Conservation (phyloP, 306 rosid species). For the Sicyos baderoa region DNA sequence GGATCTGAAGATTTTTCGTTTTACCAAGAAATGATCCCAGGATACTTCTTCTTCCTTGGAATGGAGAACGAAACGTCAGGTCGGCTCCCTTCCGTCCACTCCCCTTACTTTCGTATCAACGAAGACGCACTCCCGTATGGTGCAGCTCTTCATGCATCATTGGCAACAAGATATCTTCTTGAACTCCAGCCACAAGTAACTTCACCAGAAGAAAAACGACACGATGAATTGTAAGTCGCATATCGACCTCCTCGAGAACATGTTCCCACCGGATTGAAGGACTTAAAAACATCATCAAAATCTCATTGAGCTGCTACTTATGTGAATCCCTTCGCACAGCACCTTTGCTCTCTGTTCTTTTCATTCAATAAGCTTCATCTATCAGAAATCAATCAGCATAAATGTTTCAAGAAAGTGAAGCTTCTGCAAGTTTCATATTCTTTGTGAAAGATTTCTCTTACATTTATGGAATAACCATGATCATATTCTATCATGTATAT, state of each 20-base stretch:
- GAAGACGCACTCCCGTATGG: constrained; percentile 72
- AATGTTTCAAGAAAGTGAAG: constrained; percentile 11
- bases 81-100: constrained; percentile 31
- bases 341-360: constrained; percentile 6
- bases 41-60: constrained; percentile 56
- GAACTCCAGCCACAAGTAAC: constrained; percentile 28
- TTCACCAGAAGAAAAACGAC: constrained; percentile 21
- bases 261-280: neutral
- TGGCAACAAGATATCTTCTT: constrained; percentile 53
- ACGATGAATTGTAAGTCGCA: constrained; percentile 43
- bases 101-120: constrained; percentile 49
- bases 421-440: neutral
- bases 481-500: neutral
- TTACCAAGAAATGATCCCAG: constrained; percentile 76
- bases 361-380: constrained; percentile 12
- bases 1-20: constrained; percentile 74
- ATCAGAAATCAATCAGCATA: neutral
- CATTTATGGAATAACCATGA: constrained; percentile 11
- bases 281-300: neutral
- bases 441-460: constrained; percentile 5
- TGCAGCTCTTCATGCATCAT: constrained; percentile 84
- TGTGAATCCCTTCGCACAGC: neutral
- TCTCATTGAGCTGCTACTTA: constrained; percentile 7
- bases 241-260: constrained; percentile 3
- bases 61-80: constrained; percentile 43